Base-by-base conservation (phyloP, 2,329 filamentous ascomycete species). In the Botrytis porri region DNA sequence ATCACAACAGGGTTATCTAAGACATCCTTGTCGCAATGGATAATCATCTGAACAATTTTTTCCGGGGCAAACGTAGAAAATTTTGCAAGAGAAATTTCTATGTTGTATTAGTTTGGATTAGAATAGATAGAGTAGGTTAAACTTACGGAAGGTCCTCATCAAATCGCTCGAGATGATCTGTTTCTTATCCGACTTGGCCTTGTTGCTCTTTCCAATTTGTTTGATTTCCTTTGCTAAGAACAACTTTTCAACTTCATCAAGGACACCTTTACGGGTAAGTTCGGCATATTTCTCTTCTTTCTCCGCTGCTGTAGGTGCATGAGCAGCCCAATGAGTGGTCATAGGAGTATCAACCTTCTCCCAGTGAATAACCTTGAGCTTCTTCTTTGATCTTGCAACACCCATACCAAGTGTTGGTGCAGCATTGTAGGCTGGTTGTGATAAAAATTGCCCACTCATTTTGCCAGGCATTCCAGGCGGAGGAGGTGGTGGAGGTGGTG, bases 281-380 rank as follows among this genome's bases (percentile, higher is more conserved):
- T 98, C 96, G 57, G 92, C 90, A 81, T 98, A 98, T 82, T 98
- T 98, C 83, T 97, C 93, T 84, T 99, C 96, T 80, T 95, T 93
- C 75, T 92, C 93, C 81, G 97, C 91, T 7, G 90, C 89, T n/a
- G 93, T 97, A 8, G 93, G 92, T 43, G 93, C 89, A 82, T 97
- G 94, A 12, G 89, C 88, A 48, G 94, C 95, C 95, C 95, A 98
- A 78, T 98, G 93, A 71, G 95, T 98, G 69, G 94, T 92, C 81
- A 96, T 90, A 35, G 94, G 93, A 70, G 93, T 89, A 83, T 99
- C 96, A 71, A 99, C 94, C 86, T 98, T 98, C 84, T 99, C 96
- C 95, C 96, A 98, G 84, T 99, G 96, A 77, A 99, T 87, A 74
- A 95, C 95, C 89, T 99, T 99, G 83, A 99, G 93, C 87, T 98